These are phyloP conservation scores for Nectriaceae sp. DNA, from an alignment of 2,329 filamentous ascomycete species.

Conservation along the genomic window DNA sequence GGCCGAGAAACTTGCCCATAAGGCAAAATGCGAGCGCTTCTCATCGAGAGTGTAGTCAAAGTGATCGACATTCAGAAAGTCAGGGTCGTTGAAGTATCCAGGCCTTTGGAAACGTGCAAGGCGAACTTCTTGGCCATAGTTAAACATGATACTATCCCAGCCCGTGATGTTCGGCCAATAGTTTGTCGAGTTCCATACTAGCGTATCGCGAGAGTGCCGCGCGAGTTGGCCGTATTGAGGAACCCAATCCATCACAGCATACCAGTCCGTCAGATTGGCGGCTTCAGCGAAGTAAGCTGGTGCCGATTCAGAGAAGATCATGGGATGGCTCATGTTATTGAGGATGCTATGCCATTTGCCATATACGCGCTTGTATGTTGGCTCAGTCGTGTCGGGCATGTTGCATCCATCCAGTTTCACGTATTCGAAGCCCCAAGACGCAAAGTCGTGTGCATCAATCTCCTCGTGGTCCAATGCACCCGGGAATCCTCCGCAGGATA, in stretches of 20 bases:
- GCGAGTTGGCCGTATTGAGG: conserved; percentile 43
- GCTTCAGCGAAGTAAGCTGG: conserved; percentile 44
- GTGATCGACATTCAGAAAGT: conserved; percentile 40
- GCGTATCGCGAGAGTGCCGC: conserved; percentile 44
- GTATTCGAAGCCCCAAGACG: conserved; percentile 39
- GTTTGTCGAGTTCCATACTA: conserved; percentile 33
- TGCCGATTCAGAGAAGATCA: conserved; percentile 48
- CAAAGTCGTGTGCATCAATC: conserved; percentile 42
- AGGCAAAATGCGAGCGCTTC: conserved; percentile 37
- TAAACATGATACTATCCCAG: conserved; percentile 50
- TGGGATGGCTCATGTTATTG: conserved; percentile 33
- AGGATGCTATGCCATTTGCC: conserved; percentile 45
- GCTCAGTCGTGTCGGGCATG: conserved; percentile 27
- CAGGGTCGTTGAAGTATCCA: conserved; percentile 41
- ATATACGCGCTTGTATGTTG: conserved; percentile 34
- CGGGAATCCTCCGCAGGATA: conserved; percentile 45
- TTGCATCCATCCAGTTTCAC: conserved; percentile 45
- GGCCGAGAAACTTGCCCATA: conserved; percentile 38
- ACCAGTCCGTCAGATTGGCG: conserved; percentile 44
- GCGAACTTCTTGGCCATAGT: conserved; percentile 46
- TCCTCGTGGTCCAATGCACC: conserved; percentile 43
- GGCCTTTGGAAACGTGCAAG: conserved; percentile 41
- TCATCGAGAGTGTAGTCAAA: conserved; percentile 35
- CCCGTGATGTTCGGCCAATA: conserved; percentile 35
- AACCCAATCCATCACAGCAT: conserved; percentile 47